These are phyloP conservation scores for Bombardia bombarda DNA, from an alignment of 495 filamentous ascomycete species.

Conservation along the genomic window DNA sequence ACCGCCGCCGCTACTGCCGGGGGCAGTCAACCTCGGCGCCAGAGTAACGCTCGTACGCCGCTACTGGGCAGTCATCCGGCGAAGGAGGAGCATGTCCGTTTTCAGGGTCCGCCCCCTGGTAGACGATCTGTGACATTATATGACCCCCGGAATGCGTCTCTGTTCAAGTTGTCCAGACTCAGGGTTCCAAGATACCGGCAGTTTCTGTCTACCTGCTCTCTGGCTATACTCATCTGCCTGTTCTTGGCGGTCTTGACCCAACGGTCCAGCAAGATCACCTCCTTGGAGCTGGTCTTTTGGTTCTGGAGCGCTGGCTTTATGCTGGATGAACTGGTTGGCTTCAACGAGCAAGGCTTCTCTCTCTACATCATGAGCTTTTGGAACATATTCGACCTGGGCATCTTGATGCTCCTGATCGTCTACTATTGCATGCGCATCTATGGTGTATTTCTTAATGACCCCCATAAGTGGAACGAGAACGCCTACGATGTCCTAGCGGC, in stretches of 20 bases:
- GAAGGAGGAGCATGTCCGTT: constrained; percentile 27
- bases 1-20: constrained; percentile 1
- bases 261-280: constrained; percentile 66
- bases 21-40: constrained; percentile 19
- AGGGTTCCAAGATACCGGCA: constrained; percentile 87
- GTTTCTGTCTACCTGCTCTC: constrained; percentile 76
- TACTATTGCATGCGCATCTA: constrained; percentile 87
- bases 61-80: constrained; percentile 32
- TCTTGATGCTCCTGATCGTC: constrained; percentile 73
- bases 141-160: constrained; percentile 77
- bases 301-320: constrained; percentile 95
- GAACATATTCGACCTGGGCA: constrained; percentile 90
- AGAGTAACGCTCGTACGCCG: constrained; percentile 31
- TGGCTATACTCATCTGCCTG: constrained; percentile 72
- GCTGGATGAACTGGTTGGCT: constrained; percentile 89
- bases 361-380: constrained; percentile 95
- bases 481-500: constrained; percentile 87
- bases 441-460: constrained; percentile 69
- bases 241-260: constrained; percentile 68
- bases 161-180: constrained; percentile 83
- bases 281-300: constrained; percentile 83
- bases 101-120: constrained; percentile 26
- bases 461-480: constrained; percentile 60
- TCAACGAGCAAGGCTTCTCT: constrained; percentile 89
- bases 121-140: constrained; percentile 80